Evolutionary conservation across 768 basidiomycete genomes (phyloP).

Genomic region (Xerocomellus intermedius): DNA sequence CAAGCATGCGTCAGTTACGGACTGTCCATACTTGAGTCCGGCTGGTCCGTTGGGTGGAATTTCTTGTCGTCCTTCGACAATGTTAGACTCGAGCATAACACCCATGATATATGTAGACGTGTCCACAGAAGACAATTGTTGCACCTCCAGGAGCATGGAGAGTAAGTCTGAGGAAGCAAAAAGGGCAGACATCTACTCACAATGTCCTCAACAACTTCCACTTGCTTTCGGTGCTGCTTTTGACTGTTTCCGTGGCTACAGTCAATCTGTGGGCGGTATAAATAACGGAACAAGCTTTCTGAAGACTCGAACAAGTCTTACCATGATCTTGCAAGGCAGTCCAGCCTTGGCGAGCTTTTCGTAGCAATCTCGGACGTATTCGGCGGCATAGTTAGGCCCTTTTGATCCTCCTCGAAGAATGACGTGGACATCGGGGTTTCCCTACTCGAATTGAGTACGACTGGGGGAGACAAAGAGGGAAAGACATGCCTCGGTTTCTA

Average conservation of each 20-base stretch:
- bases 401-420: conserved; percentile 89
- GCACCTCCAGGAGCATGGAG: conserved; percentile 45
- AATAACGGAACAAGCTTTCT: neutral
- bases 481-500: conserved; percentile 79
- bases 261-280: conserved; percentile 61
- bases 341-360: conserved; percentile 78
- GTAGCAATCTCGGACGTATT: conserved; percentile 74
- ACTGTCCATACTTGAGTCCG: conserved; percentile 78
- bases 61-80: conserved; percentile 84
- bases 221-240: conserved; percentile 88
- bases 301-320: conserved; percentile 32
- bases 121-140: conserved; percentile 68
- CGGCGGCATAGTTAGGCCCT: conserved; percentile 85
- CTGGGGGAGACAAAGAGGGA: neutral
- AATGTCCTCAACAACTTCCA: conserved; percentile 87
- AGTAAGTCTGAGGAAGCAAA: conserved; percentile 10
- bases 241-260: conserved; percentile 96
- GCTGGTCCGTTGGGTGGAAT: conserved; percentile 71
- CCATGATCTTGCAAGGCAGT: conserved; percentile 83
- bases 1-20: conserved; percentile 87
- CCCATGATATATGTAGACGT: conserved; percentile 79
- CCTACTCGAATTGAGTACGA: conserved; percentile 44
- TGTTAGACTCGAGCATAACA: conserved; percentile 94
- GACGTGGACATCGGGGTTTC: conserved; percentile 88
- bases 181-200: conserved; percentile 43